Base-by-base conservation (phyloP, 164 flowering plant genomes). In the Berberis thunbergii region DNA sequence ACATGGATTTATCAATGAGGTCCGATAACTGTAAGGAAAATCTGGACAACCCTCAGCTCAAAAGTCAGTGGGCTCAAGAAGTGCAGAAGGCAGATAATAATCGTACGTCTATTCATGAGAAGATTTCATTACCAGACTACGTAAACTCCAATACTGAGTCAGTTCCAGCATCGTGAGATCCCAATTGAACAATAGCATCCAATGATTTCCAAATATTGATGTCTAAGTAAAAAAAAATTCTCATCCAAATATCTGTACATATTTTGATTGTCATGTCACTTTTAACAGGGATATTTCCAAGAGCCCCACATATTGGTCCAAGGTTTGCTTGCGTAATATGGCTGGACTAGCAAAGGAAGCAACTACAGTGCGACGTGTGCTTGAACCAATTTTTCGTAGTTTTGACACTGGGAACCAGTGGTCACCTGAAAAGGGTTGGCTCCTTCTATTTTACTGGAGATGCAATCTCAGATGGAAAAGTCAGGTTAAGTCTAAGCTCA, bases 251-350 rank as follows among this genome's bases (percentile, higher is more conserved):
- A 40, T 40, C 56, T 45, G 41, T 9, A 60, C 45, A 5, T 3
- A 8, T 59, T 64, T 50, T 13, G 7, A 60, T 57, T 41, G 12
- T 64, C 69, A 7, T 67, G 58, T 26, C 26, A 11, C 42, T 41
- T 64, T 50, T 63, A 2, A 49, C 74, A 87, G 98, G 67, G 89
- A 87, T 74, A 67, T 71, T 59, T 70, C 83, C 39, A 83, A 78
- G 69, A 77, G 72, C 70, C 95, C 98, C 12, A 70, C 74, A 53
- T 86, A 84, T 74, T 92, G 98, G 98, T 83, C 98, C 7, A 80
- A 79, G 70, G 81, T 85, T 78, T 89, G 95, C 77, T 75, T 92
- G 78, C 74, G 70, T 54, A 89, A 89, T 74, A 86, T 87, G 78
- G 87, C 87, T 59, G 70, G 69, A 64, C 68, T 89, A 66, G 84